A percentile compares a stretch with the other conserved stretches of the same genome.
Conservation (phyloP, 345 rosid species). For the Lepidium didymum region DNA sequence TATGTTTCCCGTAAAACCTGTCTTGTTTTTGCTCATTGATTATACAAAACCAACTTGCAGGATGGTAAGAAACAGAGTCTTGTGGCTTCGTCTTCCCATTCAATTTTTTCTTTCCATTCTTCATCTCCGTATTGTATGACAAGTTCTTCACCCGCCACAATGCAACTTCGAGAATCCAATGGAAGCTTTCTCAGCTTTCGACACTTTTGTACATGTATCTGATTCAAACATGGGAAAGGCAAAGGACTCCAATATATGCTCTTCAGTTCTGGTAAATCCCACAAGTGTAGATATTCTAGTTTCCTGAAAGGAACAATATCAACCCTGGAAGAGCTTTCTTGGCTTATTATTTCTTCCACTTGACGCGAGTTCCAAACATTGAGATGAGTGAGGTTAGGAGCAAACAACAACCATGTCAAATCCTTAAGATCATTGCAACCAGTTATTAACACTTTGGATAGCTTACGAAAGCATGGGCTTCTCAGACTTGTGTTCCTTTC, state of each 20-base stretch:
- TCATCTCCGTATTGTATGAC: not conserved
- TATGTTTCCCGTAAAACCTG: not conserved
- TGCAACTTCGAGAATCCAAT: not conserved
- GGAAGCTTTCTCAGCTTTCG: constrained; percentile 2
- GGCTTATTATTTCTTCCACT: constrained; percentile 16
- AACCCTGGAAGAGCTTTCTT: not conserved
- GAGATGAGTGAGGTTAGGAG: constrained; percentile 14
- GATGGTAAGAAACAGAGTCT: not conserved
- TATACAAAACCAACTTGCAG: constrained; percentile 6
- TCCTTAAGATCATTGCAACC: constrained; percentile 3
- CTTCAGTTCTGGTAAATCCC: not conserved
- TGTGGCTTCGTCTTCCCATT: constrained; percentile 9
- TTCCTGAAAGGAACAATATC: not conserved
- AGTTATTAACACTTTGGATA: not conserved
- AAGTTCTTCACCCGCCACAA: not conserved
- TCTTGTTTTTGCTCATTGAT: not conserved
- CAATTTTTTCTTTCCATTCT: not conserved
- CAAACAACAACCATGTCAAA: constrained; percentile 21
- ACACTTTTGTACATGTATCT: not conserved
- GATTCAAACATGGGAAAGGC: not conserved
- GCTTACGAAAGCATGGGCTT: not conserved
- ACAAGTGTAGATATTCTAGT: not conserved
- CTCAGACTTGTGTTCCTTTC: not conserved
- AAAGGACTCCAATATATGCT: constrained; percentile 14
- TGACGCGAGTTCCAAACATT: not conserved